Base-by-base conservation (phyloP, 306 rosid species). In the Pyrus betulifolia region DNA sequence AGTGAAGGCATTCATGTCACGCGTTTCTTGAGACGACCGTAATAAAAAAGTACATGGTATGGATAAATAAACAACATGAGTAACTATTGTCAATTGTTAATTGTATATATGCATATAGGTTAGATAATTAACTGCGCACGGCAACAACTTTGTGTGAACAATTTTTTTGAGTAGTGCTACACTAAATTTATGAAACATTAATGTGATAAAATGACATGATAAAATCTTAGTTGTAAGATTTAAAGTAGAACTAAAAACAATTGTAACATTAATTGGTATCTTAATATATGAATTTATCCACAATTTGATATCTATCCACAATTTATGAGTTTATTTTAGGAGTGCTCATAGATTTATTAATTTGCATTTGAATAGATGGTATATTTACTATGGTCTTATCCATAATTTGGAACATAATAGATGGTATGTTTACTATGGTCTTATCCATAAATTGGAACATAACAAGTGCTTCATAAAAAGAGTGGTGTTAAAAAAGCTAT, bases 71-170 rank as follows among this genome's bases (percentile, higher is more conserved):
- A 6, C 0, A 12, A 7, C 8, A 5, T 1, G 18, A 21, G 0
- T 2, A 61, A 8, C 13, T 2, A 13, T 27, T 61, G 1, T 0
- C 8, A 13, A 13, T 13, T 0, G 0, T 27, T 27, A 0, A 13
- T 61, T 6, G 2, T 49, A 14, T 49, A 49, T 61, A 15, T 11
- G 2, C 15, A 4, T n/a, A 57, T 4, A 10, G 5, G 1, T 10
- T 3, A n/a, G 3, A 46, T 46, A 14, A 46, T 46, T 3, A 46
- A 5, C 1, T 46, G 0, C 2, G 54, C 7, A 46, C 54, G 2
- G 1, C 19, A 46, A 46, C 19, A 46, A 14, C 54, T 22, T 25
- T 60, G 17, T 12, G 28, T 15, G 68, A 1, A 30, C 9, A 2
- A 14, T 63, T 17, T 28, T 63, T 4, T 30, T 38, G 42, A 38